Evolutionary conservation across 148 eudicot genomes (phyloP), one percentile per base, ranked within the genome.

Genomic region (Vaccinium macrocarpon): DNA sequence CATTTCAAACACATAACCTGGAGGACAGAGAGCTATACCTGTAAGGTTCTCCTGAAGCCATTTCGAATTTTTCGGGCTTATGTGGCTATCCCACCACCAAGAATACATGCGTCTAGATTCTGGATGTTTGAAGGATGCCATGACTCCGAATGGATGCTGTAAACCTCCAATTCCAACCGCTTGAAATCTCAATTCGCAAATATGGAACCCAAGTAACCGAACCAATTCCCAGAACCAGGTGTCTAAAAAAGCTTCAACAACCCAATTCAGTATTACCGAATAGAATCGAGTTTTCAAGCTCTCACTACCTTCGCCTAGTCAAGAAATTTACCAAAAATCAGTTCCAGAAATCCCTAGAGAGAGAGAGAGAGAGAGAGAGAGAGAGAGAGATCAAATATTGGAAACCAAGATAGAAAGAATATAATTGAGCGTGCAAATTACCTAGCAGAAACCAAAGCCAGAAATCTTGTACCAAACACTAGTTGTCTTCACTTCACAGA

Each of bases 41-140:
- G 98, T 91, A 75, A 97, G 99, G 92, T 97, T 94, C 74, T 96
- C 98, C 86, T 91, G 88, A 82, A 96, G 92, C 99, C 99, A 96
- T 93, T 89, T 96, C 0, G 98, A 97, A 73, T 97, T 97, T 86
- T 95, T 95, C 61, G 98, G 97, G 86, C 98, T 96, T 86, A 97
- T 93, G 79, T 96, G 99, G 87, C 99, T 95, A 81, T 97, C 96
- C 99, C 99, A 97, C 99, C 99, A 97, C 99, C 99, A 97, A 66
- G 99, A 95, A 82, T 97, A 96, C 99, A 92, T 92, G 42, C 92
- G 87, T 86, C 90, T 89, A 23, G 93, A 89, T 76, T 89, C 89
- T 0, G 87, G 84, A 53, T 88, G 88, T 56, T 93, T 84, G 72
- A 87, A 53, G 35, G 88, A 88, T 75, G 94, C 91, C 99, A 94